A percentile compares a stretch with the other conserved stretches of the same genome.
Evolutionary conservation across 75 land plant genomes (phyloP).

Genomic region (Ceratopteris richardii): DNA sequence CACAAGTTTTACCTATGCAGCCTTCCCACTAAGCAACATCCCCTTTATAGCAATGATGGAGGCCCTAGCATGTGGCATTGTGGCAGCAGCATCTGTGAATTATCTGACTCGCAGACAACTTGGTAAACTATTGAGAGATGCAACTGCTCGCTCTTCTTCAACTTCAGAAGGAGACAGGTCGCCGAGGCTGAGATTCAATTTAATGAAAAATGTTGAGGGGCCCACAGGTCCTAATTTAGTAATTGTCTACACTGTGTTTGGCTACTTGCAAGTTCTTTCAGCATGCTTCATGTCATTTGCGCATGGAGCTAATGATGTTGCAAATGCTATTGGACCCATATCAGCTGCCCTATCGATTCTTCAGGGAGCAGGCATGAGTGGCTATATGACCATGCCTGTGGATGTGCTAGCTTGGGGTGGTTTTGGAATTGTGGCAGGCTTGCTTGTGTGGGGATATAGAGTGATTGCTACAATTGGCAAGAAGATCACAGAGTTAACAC

Average conservation of each 20-base stretch:
- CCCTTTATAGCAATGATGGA: slow-evolving; percentile 35
- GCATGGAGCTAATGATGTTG: slow-evolving; percentile 97
- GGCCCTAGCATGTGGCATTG: slow-evolving; percentile 66
- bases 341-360: slow-evolving; percentile 86
- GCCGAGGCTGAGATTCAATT: slow-evolving; percentile 15
- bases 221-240: slow-evolving; percentile 79
- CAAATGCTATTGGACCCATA: slow-evolving; percentile 95
- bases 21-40: slow-evolving; percentile 63
- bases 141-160: slow-evolving; percentile 3
- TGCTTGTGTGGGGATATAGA: slow-evolving; percentile 91
- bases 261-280: slow-evolving; percentile 87
- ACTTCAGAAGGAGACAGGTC: slow-evolving; percentile 1
- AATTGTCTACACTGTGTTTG: slow-evolving; percentile 89
- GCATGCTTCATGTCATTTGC: slow-evolving; percentile 99
- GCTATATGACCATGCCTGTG: slow-evolving; percentile 54
- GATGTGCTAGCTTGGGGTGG: slow-evolving; percentile 99
- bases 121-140: slow-evolving; percentile 48
- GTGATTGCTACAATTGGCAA: slow-evolving; percentile 96
- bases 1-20: slow-evolving; percentile 57
- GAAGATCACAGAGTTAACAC: slow-evolving; percentile 93
- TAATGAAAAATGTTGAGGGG: slow-evolving; percentile 62
- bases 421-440: slow-evolving; percentile 92
- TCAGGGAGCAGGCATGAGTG: slow-evolving; percentile 47
- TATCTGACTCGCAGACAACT: slow-evolving; percentile 62
- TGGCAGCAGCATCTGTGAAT: slow-evolving; percentile 55